Evolutionary conservation across 495 filamentous ascomycete species (phyloP), one percentile per base, ranked within the genome.

Genomic region (Apiosordaria backusii): DNA sequence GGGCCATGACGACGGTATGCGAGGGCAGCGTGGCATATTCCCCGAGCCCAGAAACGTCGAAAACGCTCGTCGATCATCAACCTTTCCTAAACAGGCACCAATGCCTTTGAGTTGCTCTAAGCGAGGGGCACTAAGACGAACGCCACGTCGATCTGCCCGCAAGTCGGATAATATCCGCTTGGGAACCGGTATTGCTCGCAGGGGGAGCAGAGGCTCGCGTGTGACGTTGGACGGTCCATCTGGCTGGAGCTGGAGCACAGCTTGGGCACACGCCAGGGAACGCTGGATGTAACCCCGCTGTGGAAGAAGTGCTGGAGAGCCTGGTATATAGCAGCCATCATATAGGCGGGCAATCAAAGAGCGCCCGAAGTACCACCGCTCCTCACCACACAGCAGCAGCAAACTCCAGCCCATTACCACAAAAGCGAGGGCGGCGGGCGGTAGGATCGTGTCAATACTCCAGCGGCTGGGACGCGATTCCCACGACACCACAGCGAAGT

Each of bases 271-370:
- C 54, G 22, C 62, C 54, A 57, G 55, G 54, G 65, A 65, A 63
- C 52, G 67, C 64, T 25, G 57, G 52, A 57, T 62, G 62, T 64
- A 58, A 62, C 60, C 35, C 55, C 52, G 23, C 25, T 45, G 52
- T 27, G 50, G 27, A 23, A 24, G n/a, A 52, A 25, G 35, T 13
- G 55, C 45, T 60, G 45, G 61, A 29, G 35, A 68, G 67, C 60
- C 58, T 60, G 63, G 66, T 57, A 3, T 65, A 73, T 71, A 75
- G 57, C 57, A 55, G 61, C 23, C 66, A 66, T 64, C 63, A 67
- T 75, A 74, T 76, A 69, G 68, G 64, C 67, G 29, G 61, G 75
- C 73, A 77, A 77, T 77, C 71, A 77, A 73, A 76, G 70, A 77
- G 69, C 54, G 69, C 52, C 75, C 75, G 75, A 77, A 45, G 66